Evolutionary conservation across 768 basidiomycete genomes (phyloP), one percentile per base, ranked within the genome.

Genomic region (Hypholoma sublateritium): DNA sequence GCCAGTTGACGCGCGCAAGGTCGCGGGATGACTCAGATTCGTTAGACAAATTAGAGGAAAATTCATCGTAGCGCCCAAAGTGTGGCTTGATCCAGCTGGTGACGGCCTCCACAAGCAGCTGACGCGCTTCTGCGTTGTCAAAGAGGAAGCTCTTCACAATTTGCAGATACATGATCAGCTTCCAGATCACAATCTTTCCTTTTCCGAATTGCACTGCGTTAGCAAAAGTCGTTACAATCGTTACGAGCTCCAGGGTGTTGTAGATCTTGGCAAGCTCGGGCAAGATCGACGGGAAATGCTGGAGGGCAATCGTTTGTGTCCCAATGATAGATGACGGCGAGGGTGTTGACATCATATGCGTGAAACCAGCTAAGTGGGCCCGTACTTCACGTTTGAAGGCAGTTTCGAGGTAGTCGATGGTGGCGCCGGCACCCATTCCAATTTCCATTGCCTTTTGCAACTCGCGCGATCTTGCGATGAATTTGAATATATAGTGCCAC

Each of bases 401-500:
- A 8, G 81, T 70, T 66, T 96, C 95, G 43, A 95, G 76, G 70
- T 95, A 91, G 59, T 94, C 92, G 7, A 89, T 86, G 0, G 93
- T 94, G 1, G 89, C 85, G 11, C 88, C 91, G 11, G 86, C 86
- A 22, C 87, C 87, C 76, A 91, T 86, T 0, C 88, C 88, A 21
- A 87, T 69, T 57, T 94, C 92, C 66, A 88, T 88, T 5, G 79
- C 77, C 70, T 92, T 92, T 70, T 96, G 95, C 44, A 96, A 70
- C 65, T 94, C 93, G 35, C 95, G 79, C 2, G 95, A 88, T n/a
- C 91, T 83, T 14, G 91, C 86, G 65, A 97, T 90, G 72, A 98
- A 93, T 69, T 91, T 92, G 84, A 98, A 93, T 63, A 98, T 86
- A 67, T 95, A 93, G 66, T 94, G 90, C 94, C 94, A 96, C 28